Evolutionary conservation across 129 eudicot genomes (phyloP), one percentile per base, ranked within the genome.

Genomic region (Centaurea solstitialis): DNA sequence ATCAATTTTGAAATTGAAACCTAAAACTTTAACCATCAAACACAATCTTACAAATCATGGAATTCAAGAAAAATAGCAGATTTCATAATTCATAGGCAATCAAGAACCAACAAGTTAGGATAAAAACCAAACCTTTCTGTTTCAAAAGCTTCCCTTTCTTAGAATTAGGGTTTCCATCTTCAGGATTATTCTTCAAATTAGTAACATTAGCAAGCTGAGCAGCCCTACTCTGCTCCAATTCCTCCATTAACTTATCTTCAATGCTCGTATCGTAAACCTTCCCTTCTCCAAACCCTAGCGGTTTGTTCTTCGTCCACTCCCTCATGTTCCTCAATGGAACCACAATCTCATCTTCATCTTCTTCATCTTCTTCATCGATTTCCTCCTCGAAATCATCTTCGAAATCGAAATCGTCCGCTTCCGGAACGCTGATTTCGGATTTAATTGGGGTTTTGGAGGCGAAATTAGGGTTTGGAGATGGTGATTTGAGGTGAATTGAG

Each of bases 261-360:
- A 96, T 6, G 11, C 88, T 88, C 76, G 99, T 93, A 84, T 96
- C 98, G 81, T 96, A 96, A 47, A 23, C 95, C 72, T 86, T 96
- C 47, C 94, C 99, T 85, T 93, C 97, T 18, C 98, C 99, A 82
- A 96, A 93, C 61, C 99, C 99, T 75, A 62, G 72, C 18, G 98
- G 98, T 85, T 86, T 91, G 15, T 86, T 93, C 41, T 71, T 70
- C 4, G 82, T 70, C 97, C 97, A 95, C 41, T 83, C 50, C 78
- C 87, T 89, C 94, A 92, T 87, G 77, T 88, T 82, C 68, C 73
- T 68, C 72, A 88, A 73, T 6, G 97, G 97, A 80, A 92, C 76
- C 80, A 84, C 26, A 22, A 84, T 65, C 12, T 84, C 96, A 1
- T 93, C 92, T 2, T 86, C 94, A 0, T 87, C 93, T 0, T 74